Evolutionary conservation across 2,329 filamentous ascomycete genomes (phyloP).

Genomic region (Lasiodiplodia hormozganensis): DNA sequence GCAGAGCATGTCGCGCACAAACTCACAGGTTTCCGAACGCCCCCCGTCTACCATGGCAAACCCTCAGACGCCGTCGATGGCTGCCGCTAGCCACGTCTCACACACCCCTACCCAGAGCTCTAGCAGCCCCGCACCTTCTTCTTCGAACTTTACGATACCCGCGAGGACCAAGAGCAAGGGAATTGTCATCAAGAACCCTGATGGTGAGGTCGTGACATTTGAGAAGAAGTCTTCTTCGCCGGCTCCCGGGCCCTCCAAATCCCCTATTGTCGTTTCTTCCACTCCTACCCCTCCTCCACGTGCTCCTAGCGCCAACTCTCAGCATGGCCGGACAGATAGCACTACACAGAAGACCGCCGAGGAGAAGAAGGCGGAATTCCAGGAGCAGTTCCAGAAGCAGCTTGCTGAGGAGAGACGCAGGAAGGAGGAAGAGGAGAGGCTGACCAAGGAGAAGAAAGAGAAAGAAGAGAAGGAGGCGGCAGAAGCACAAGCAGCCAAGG

Average conservation of each 20-base stretch:
- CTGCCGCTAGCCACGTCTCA: slow-evolving; percentile 49
- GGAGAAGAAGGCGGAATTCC: slow-evolving; percentile 69
- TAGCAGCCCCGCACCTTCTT: slow-evolving; percentile 66
- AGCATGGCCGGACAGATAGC: slow-evolving; percentile 76
- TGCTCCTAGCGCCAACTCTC: slow-evolving; percentile 67
- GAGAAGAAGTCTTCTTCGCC: slow-evolving; percentile 53
- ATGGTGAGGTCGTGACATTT: slow-evolving; percentile 77
- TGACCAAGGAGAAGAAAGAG: slow-evolving; percentile 50
- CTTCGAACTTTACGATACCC: slow-evolving; percentile 69
- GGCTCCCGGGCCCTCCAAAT: slow-evolving; percentile 61
- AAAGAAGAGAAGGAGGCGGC: slow-evolving; percentile 58
- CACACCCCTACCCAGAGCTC: slow-evolving; percentile 63
- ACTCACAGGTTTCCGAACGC: slow-evolving; percentile 62
- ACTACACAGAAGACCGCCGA: slow-evolving; percentile 73
- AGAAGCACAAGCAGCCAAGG: slow-evolving; percentile 56
- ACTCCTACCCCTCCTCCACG: slow-evolving; percentile 78
- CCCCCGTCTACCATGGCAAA: slow-evolving; percentile 67
- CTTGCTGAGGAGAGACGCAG: slow-evolving; percentile 51
- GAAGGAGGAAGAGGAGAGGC: slow-evolving; percentile 50
- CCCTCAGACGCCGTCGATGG: slow-evolving; percentile 61
- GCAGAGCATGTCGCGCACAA: slow-evolving; percentile 77
- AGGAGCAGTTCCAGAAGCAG: slow-evolving; percentile 71
- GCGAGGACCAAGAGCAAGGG: slow-evolving; percentile 71
- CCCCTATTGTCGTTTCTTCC: slow-evolving; percentile 72
- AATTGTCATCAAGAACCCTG: slow-evolving; percentile 83